phyloP scores from a whole-genome alignment of 768 basidiomycete species.

The Porpolomopsis calyptriformis region DNA sequence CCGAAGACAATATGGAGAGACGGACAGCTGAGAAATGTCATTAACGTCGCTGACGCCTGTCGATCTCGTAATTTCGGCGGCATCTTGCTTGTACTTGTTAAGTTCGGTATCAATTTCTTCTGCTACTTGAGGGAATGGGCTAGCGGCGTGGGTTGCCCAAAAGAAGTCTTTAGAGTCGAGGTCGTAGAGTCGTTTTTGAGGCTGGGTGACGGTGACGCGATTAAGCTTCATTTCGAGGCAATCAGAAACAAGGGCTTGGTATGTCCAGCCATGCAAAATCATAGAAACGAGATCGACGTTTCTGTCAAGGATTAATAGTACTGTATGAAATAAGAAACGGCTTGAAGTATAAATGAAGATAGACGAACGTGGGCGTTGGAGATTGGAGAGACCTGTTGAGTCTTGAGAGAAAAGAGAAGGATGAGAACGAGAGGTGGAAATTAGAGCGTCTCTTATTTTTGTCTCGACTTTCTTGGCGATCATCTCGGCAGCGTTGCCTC shows the following conservation, averaged over 20 bases:
- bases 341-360: background rate
- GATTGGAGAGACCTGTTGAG: slow-evolving; percentile 68
- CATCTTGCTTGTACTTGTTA: slow-evolving; percentile 89
- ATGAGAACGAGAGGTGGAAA: slow-evolving; percentile 58
- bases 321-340: slow-evolving; percentile 31
- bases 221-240: slow-evolving; percentile 96
- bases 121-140: slow-evolving; percentile 96
- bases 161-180: slow-evolving; percentile 98
- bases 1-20: slow-evolving; percentile 1
- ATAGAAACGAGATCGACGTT: slow-evolving; percentile 92
- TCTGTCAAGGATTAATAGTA: slow-evolving; percentile 86
- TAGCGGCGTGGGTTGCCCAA: slow-evolving; percentile 93
- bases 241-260: slow-evolving; percentile 95
- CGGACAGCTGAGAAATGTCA: slow-evolving; percentile 89
- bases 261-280: slow-evolving; percentile 96
- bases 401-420: slow-evolving; percentile 68
- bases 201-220: slow-evolving; percentile 71
- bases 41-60: slow-evolving; percentile 94
- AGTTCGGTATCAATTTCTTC: slow-evolving; percentile 93
- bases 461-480: slow-evolving; percentile 93
- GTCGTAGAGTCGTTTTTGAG: slow-evolving; percentile 78
- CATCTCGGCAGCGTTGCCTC: slow-evolving; percentile 98
- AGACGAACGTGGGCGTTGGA: slow-evolving; percentile 75
- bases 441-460: slow-evolving; percentile 77
- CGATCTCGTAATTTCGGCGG: slow-evolving; percentile 90